A percentile compares a stretch with the other conserved stretches of the same genome.
Evolutionary conservation across 2,329 filamentous ascomycete genomes (phyloP).

Genomic region (Hypoxylon sp.): DNA sequence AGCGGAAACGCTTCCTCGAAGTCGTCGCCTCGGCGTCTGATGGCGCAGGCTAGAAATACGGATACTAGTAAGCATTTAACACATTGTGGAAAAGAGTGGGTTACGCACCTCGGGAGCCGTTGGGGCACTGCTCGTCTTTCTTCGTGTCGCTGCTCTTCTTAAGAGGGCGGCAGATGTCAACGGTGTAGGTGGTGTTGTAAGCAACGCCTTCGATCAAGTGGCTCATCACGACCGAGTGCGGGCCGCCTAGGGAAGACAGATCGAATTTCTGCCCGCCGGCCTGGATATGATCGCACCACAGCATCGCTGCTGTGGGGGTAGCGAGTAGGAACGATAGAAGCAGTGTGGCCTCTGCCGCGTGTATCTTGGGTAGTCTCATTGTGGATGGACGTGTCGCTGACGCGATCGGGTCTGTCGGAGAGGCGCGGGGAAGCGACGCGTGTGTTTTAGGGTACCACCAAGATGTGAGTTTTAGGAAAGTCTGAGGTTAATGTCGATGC

Average conservation of each 20-base stretch:
- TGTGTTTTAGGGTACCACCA: neutral
- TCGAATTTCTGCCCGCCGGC: slow-evolving; percentile 72
- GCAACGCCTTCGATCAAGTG: slow-evolving; percentile 64
- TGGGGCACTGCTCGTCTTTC: slow-evolving; percentile 72
- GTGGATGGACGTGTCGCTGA: slow-evolving; percentile 28
- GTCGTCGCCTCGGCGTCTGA: slow-evolving; percentile 68
- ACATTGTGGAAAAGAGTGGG: slow-evolving; percentile 5
- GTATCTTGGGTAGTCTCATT: slow-evolving; percentile 57
- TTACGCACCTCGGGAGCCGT: slow-evolving; percentile 72
- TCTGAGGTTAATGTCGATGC: neutral
- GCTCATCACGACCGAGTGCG: slow-evolving; percentile 74
- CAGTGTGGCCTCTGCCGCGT: slow-evolving; percentile 51
- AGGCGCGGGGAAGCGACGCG: slow-evolving; percentile 13
- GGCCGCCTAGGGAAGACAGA: slow-evolving; percentile 71
- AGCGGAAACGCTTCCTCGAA: slow-evolving; percentile 75
- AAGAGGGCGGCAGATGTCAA: slow-evolving; percentile 80
- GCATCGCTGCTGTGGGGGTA: slow-evolving; percentile 58
- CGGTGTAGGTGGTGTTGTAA: slow-evolving; percentile 82
- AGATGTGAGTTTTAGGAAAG: neutral
- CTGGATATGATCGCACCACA: slow-evolving; percentile 72
- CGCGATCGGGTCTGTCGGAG: slow-evolving; percentile 25
- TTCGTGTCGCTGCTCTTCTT: slow-evolving; percentile 68
- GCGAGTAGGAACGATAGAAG: slow-evolving; percentile 54
- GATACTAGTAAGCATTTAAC: slow-evolving; percentile 3
- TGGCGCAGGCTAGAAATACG: slow-evolving; percentile 74